These are phyloP conservation scores for Phytophthora tubulina DNA, from an alignment of 352 stramenopile genomes.

Conservation along the genomic window DNA sequence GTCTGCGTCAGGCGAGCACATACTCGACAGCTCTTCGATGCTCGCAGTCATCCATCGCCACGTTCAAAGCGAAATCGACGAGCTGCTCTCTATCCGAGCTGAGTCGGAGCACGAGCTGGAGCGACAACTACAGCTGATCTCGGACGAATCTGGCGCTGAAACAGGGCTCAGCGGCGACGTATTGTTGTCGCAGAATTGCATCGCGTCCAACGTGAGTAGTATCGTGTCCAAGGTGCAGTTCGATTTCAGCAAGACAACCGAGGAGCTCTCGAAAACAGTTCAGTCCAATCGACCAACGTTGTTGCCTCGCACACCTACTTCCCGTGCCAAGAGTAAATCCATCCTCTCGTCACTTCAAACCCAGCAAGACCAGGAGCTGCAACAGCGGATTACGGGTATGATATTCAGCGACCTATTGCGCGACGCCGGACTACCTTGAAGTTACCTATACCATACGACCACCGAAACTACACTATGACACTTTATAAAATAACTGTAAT, in stretches of 20 bases:
- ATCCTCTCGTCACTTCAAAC: constrained; percentile 39
- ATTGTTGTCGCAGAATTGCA: constrained; percentile 43
- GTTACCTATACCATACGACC: constrained; percentile 19
- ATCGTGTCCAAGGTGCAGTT: constrained; percentile 35
- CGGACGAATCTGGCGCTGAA: constrained; percentile 20
- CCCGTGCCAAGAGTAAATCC: constrained; percentile 35
- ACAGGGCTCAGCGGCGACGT: constrained; percentile 19
- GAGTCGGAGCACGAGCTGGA: constrained; percentile 36
- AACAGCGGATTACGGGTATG: constrained; percentile 43
- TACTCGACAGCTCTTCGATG: not conserved
- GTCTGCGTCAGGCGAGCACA: constrained; percentile 2
- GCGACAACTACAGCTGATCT: constrained; percentile 32
- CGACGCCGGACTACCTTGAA: constrained; percentile 16
- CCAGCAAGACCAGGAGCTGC: constrained; percentile 44
- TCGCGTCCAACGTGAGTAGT: constrained; percentile 24
- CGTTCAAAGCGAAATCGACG: constrained; percentile 32
- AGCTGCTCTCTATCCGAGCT: constrained; percentile 38
- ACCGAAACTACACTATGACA: constrained; percentile 20
- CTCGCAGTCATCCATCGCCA: constrained; percentile 23
- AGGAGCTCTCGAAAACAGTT: constrained; percentile 1
- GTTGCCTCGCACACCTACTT: constrained; percentile 40
- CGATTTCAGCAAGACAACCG: constrained; percentile 28
- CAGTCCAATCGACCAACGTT: constrained; percentile 1
- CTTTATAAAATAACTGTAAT: constrained; percentile 24
- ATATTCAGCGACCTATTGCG: constrained; percentile 50